These are phyloP conservation scores for Dentipellis fragilis DNA, from an alignment of 768 basidiomycete species.

Conservation along the genomic window DNA sequence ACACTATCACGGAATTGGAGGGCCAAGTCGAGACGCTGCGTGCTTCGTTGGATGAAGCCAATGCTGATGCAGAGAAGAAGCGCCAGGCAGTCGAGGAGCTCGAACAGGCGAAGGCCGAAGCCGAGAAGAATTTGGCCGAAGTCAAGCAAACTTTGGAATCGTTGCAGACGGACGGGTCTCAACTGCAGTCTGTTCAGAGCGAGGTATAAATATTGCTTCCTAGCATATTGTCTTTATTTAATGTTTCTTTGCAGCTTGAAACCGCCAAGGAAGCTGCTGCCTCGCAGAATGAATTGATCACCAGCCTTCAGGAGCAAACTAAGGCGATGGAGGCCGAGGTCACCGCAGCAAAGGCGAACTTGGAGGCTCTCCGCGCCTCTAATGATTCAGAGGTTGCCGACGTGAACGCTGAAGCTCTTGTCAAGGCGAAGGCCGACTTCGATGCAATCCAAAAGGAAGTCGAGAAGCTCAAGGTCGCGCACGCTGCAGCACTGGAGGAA, in stretches of 20 bases:
- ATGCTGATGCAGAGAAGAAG: conserved; percentile 41
- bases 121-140: conserved; percentile 39
- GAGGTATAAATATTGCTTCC: conserved; percentile 28
- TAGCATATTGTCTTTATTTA: not conserved
- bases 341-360: conserved; percentile 36
- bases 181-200: conserved; percentile 32
- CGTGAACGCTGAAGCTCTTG: conserved; percentile 41
- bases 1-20: conserved; percentile 42
- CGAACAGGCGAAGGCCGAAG: conserved; percentile 35
- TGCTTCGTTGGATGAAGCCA: conserved; percentile 35
- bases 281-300: conserved; percentile 36
- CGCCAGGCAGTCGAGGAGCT: conserved; percentile 32
- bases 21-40: conserved; percentile 39
- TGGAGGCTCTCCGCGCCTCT: conserved; percentile 39
- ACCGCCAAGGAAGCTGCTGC: conserved; percentile 30
- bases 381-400: conserved; percentile 34
- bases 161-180: conserved; percentile 19
- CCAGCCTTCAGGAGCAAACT: conserved; percentile 40
- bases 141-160: conserved; percentile 31
- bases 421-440: conserved; percentile 55
- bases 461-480: conserved; percentile 38
- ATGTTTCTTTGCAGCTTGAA: conserved; percentile 34
- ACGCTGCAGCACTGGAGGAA: conserved; percentile 38
- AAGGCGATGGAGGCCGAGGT: conserved; percentile 42
- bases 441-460: conserved; percentile 43